A percentile compares a stretch with the other conserved stretches of the same genome.
phyloP scores from a whole-genome alignment of 495 filamentous ascomycete species.

The Trichocladium antarcticum region DNA sequence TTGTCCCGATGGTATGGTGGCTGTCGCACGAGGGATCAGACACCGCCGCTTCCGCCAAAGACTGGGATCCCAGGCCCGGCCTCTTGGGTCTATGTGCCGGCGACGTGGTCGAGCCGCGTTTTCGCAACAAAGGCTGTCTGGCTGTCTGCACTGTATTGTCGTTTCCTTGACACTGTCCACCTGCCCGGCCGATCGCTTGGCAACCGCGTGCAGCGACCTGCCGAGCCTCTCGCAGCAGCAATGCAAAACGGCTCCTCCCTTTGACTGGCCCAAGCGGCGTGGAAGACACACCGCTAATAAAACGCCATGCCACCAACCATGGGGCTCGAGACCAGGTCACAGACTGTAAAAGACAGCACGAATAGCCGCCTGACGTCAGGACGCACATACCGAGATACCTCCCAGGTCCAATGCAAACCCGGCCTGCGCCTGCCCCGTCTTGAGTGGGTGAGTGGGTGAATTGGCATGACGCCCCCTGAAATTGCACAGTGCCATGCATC shows the following conservation, averaged over 20 bases:
- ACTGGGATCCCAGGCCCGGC: background rate
- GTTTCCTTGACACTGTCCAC: background rate
- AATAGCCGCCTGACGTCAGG: too few species aligned
- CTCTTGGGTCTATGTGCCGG: too few species aligned
- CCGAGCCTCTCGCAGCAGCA: background rate
- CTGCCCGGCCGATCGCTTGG: background rate
- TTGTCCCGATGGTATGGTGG: too few species aligned
- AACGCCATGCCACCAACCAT: too few species aligned
- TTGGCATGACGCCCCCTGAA: background rate
- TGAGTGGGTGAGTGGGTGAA: background rate
- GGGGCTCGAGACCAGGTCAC: too few species aligned
- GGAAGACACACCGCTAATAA: slow-evolving; percentile 4
- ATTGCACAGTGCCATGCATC: too few species aligned
- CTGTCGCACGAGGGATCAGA: slow-evolving; percentile 9
- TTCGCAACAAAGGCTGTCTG: too few species aligned
- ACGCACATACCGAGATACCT: too few species aligned
- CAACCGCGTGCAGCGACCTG: background rate
- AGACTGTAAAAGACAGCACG: too few species aligned
- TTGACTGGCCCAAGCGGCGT: slow-evolving; percentile 2
- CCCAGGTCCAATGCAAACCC: too few species aligned
- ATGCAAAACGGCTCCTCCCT: background rate
- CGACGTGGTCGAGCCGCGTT: too few species aligned
- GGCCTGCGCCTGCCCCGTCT: background rate
- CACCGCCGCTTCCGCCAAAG: slow-evolving; percentile 1
- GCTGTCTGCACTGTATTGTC: too few species aligned